Conservation (phyloP, 306 rosid species). For the Lupinus albus region DNA sequence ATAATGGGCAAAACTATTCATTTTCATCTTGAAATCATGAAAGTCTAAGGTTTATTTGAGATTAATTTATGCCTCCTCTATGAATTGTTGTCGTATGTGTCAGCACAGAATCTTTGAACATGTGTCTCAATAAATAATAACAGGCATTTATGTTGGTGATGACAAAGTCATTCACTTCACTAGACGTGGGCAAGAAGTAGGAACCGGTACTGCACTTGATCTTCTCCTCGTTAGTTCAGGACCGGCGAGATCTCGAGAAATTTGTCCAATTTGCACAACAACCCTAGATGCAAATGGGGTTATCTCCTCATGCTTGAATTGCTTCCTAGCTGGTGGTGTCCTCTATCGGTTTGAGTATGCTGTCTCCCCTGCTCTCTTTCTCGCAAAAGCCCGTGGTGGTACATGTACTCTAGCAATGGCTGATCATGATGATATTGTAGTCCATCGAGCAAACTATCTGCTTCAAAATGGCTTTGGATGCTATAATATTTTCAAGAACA, state of each 20-base stretch:
- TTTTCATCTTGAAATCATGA: neutral
- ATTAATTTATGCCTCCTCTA: slow-evolving; percentile 1
- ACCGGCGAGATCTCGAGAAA: slow-evolving; percentile 54
- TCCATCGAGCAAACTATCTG: slow-evolving; percentile 79
- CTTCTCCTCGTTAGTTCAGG: slow-evolving; percentile 76
- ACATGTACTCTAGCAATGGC: slow-evolving; percentile 87
- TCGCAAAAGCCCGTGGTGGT: slow-evolving; percentile 92
- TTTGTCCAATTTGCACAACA: slow-evolving; percentile 61
- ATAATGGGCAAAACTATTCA: neutral
- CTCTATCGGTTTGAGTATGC: slow-evolving; percentile 84
- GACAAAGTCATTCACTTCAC: slow-evolving; percentile 87
- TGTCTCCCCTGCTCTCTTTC: slow-evolving; percentile 70
- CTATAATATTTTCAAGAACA: slow-evolving; percentile 83
- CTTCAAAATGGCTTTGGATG: slow-evolving; percentile 81
- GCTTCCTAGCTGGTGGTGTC: slow-evolving; percentile 85
- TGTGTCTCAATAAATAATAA: slow-evolving; percentile 17
- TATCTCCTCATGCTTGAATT: slow-evolving; percentile 73
- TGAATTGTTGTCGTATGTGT: neutral
- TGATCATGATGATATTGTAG: slow-evolving; percentile 59
- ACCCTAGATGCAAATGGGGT: slow-evolving; percentile 62
- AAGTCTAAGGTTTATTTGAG: no score
- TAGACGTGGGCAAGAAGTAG: slow-evolving; percentile 92
- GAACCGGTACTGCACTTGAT: slow-evolving; percentile 86
- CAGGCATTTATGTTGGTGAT: slow-evolving; percentile 83
- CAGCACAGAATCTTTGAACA: neutral